Evolutionary conservation across 2,329 filamentous ascomycete species (phyloP), one percentile per base, ranked within the genome.

Genomic region (Xylariaceae sp.): DNA sequence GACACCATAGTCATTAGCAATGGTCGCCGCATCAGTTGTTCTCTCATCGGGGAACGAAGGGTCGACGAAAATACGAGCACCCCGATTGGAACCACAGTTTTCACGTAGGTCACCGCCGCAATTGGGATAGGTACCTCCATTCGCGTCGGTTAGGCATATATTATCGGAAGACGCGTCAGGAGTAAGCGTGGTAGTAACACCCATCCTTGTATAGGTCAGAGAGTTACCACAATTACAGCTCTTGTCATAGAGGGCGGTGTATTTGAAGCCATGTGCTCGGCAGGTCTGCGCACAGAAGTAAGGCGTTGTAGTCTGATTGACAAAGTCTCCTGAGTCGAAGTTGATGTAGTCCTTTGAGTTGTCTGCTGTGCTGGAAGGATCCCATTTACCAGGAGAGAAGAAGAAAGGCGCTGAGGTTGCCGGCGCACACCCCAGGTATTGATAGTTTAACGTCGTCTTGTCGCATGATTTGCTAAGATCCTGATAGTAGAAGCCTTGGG

Each of bases 231-330:
- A 70, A 30, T 35, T 43, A 57, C 67, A 70, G 5, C 23, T 21
- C 37, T 60, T 55, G 30, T 64, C 39, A 11, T 40, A 54, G 8
- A 70, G 24, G 4, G 58, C 50, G 7, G 64, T 26, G 24, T 60
- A 67, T 30, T 64, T 66, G 57, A 58, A 69, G n/a, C 67, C 67
- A 13, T 61, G 60, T 1, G 57, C 61, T 18, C 67, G 62, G 52
- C 68, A 70, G 10, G 48, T 49, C 9, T 50, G 33, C 10, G 56
- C 44, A 44, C 68, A 71, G 49, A 55, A 54, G 21, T 61, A 50
- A 3, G 65, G 65, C 4, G 65, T 67, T 6, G 59, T 36, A 1
- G 67, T 69, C 33, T 47, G 58, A 60, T 70, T 67, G 43, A 60
- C 58, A 13, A 20, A 20, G 16, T 60, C 58, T 43, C 59, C 62